Evolutionary conservation across 2,329 filamentous ascomycete species (phyloP).

Genomic region (Botrytis deweyae): DNA sequence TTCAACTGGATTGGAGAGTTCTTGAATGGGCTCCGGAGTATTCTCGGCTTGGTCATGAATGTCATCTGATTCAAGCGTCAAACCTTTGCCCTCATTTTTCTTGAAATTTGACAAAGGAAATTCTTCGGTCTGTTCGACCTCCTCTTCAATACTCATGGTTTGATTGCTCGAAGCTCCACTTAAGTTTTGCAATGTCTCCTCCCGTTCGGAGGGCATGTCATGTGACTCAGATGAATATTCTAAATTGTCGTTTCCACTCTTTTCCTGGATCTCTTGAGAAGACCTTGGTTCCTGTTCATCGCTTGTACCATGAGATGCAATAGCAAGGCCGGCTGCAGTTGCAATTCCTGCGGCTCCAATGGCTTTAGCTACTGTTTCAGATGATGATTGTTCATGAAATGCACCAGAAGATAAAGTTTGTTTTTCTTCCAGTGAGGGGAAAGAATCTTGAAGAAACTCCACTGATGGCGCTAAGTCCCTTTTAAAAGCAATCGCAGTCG

Average conservation of each 20-base stretch:
- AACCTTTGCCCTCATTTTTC: constrained; percentile 37
- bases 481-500: constrained; percentile 50
- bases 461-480: constrained; percentile 38
- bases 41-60: constrained; percentile 11
- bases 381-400: constrained; percentile 12
- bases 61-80: constrained; percentile 24
- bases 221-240: constrained; percentile 15
- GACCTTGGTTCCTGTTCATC: constrained; percentile 45
- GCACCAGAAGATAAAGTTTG: constrained; percentile 17
- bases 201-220: constrained; percentile 24
- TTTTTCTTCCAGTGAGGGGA: constrained; percentile 11
- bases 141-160: constrained; percentile 16
- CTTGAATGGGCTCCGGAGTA: constrained; percentile 16
- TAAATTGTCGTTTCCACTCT: constrained; percentile 22
- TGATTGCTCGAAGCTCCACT: constrained; percentile 22
- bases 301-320: constrained; percentile 35
- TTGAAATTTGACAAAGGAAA: constrained; percentile 37
- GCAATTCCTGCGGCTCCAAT: constrained; percentile 26
- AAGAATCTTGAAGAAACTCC: constrained; percentile 20
- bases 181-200: constrained; percentile 26
- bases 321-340: constrained; percentile 30
- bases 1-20: constrained; percentile 1
- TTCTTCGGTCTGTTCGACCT: constrained; percentile 27
- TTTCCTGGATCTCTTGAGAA: constrained; percentile 31
- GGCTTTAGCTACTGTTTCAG: constrained; percentile 26